Percentiles rank a stretch among this genome's conserved stretches.
phyloP scores from a whole-genome alignment of 2,329 filamentous ascomycete species.

The Pseudomassariella vexata region DNA sequence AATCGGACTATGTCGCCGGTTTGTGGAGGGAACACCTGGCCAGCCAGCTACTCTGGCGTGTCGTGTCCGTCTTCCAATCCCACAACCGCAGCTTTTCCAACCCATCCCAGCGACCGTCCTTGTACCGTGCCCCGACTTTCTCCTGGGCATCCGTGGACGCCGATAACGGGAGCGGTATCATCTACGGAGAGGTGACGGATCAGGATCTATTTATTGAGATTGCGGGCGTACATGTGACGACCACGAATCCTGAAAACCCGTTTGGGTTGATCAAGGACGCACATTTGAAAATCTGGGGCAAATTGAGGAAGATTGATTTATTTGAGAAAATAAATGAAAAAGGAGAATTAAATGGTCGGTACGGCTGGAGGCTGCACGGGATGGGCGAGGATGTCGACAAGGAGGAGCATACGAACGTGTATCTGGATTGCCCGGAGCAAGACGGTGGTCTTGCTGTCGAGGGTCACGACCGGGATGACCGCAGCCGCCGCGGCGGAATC shows the following conservation, averaged over 20 bases:
- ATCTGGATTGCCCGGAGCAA: background rate
- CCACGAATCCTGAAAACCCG: background rate
- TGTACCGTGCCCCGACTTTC: background rate
- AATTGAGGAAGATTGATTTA: background rate
- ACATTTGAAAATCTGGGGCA: background rate
- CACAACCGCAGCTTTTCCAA: background rate
- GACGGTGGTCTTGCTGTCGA: no score
- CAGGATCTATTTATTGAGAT: background rate
- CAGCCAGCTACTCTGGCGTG: background rate
- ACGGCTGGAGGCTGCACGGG: background rate
- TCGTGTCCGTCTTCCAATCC: background rate
- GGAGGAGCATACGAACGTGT: constrained; percentile 1
- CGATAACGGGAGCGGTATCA: background rate
- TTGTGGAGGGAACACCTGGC: background rate
- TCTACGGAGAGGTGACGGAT: background rate
- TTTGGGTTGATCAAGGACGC: background rate
- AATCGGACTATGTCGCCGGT: background rate
- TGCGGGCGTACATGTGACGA: background rate
- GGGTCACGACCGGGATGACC: no score
- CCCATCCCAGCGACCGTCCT: background rate
- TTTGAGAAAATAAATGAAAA: no score
- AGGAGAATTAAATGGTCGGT: background rate
- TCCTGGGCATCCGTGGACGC: background rate
- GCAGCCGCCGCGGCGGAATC: no score
- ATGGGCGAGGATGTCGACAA: no score